Conservation (phyloP, 2,329 filamentous ascomycete genomes). For the Sarocladiaceae sp. region DNA sequence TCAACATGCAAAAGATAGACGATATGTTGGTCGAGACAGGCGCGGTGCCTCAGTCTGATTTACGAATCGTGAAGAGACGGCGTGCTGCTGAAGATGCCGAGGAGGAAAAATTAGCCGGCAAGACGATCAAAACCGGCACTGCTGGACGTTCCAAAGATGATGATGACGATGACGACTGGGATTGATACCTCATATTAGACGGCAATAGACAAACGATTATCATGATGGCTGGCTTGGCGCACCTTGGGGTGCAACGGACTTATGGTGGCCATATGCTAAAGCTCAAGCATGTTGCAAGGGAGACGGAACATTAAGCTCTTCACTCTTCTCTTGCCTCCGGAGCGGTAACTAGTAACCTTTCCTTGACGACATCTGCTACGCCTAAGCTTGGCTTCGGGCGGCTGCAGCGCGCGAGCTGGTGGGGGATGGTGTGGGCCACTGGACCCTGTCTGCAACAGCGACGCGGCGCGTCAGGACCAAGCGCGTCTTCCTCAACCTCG, state of each 20-base stretch:
- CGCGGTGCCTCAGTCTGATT: constrained; percentile 71
- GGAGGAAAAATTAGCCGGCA: constrained; percentile 45
- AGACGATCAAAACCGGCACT: constrained; percentile 46
- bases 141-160: constrained; percentile 35
- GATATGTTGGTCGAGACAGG: constrained; percentile 75
- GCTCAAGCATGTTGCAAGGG: no score
- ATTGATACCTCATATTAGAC: constrained; percentile 32
- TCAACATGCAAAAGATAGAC: constrained; percentile 70
- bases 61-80: constrained; percentile 62
- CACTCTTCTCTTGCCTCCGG: no score
- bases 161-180: constrained; percentile 52
- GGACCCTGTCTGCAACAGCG: constrained; percentile 1
- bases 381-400: neutral
- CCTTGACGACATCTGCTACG: no score
- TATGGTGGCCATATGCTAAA: no score
- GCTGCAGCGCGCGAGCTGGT: neutral
- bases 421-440: constrained; percentile 7
- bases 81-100: constrained; percentile 54
- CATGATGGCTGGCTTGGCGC: no score
- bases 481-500: constrained; percentile 4
- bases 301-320: neutral
- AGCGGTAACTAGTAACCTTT: no score
- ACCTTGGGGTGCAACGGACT: no score
- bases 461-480: constrained; percentile 3
- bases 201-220: neutral